phyloP scores from a whole-genome alignment of 2,329 filamentous ascomycete genomes.

The Apiospora malaysiana region DNA sequence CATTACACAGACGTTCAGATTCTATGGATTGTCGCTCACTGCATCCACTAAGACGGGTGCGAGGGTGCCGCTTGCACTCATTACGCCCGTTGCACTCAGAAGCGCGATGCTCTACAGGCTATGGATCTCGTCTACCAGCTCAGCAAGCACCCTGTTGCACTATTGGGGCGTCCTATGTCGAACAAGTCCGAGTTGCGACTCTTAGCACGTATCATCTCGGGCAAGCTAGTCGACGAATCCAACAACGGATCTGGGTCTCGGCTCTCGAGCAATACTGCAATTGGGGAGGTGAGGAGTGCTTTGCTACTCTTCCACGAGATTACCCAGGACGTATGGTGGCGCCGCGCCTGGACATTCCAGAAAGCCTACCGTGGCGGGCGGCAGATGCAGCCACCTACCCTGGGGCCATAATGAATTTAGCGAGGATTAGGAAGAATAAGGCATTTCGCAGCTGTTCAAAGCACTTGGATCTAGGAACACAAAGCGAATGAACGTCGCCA shows the following conservation, averaged over 20 bases:
- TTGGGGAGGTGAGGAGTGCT: not conserved
- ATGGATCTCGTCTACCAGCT: not conserved
- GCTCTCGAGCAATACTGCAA: not conserved
- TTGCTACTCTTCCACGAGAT: not conserved
- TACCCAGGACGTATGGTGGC: not conserved
- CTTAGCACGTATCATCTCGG: not conserved
- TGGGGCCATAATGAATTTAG: too few relatives aligned
- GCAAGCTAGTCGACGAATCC: not conserved
- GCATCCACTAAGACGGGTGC: not conserved
- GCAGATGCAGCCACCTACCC: not conserved
- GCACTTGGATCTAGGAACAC: too few relatives aligned
- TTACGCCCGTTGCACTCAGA: not conserved
- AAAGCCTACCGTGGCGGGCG: not conserved
- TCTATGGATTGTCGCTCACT: not conserved
- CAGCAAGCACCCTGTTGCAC: not conserved
- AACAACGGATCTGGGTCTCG: not conserved
- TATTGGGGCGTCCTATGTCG: not conserved
- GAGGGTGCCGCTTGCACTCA: not conserved
- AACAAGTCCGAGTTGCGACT: not conserved
- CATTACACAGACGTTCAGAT: not conserved
- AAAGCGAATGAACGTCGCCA: too few relatives aligned
- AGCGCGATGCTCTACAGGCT: not conserved
- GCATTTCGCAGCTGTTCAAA: too few relatives aligned
- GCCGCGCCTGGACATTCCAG: not conserved
- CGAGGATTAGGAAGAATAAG: too few relatives aligned